These are phyloP conservation scores for Cenchrus fungigraminus DNA, from an alignment of 176 grass and related monocot species.

Conservation along the genomic window DNA sequence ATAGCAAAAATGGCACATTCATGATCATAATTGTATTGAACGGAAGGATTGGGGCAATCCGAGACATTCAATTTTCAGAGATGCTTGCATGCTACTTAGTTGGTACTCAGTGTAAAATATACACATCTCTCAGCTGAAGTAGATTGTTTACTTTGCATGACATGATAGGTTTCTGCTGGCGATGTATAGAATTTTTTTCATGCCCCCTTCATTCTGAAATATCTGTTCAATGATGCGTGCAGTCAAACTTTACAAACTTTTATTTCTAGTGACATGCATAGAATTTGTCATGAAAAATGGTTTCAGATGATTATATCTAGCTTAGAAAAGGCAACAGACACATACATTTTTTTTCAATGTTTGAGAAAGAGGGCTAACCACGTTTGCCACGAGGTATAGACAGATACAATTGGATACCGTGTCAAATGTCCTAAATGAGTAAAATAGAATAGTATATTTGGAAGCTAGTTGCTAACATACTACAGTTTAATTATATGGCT, in stretches of 20 bases:
- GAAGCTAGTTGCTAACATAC: background rate
- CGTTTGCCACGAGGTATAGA: background rate
- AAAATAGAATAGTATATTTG: background rate
- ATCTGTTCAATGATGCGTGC: background rate
- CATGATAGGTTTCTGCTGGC: background rate
- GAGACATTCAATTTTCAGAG: background rate
- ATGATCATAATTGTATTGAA: slow-evolving; percentile 24
- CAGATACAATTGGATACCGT: background rate
- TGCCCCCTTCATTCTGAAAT: background rate
- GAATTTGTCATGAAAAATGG: background rate
- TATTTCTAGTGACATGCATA: background rate
- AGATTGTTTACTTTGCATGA: background rate
- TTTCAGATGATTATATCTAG: background rate
- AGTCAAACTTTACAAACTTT: background rate
- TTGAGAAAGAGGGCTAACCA: no score
- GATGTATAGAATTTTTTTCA: background rate
- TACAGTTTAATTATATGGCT: background rate
- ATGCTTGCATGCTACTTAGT: background rate
- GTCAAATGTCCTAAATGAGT: background rate
- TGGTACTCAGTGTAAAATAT: slow-evolving; percentile 13
- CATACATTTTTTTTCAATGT: no score
- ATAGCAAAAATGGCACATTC: background rate
- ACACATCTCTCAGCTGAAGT: background rate
- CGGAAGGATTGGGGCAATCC: background rate
- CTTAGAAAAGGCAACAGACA: background rate